phyloP scores from a whole-genome alignment of 257 asterid genomes.

The Capsicum chinense region DNA sequence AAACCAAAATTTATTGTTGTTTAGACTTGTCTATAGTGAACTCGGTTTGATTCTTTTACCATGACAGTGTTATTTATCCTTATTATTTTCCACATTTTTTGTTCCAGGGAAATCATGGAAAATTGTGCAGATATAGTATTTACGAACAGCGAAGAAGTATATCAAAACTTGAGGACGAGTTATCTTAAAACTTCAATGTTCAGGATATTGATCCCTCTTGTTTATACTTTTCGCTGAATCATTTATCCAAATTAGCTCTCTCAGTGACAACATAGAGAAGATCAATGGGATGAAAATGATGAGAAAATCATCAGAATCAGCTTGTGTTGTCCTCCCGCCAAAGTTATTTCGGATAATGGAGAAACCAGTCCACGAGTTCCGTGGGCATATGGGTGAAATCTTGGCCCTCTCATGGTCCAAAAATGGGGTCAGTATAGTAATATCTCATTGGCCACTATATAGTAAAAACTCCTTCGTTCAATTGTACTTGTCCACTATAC shows the following conservation, averaged over 20 bases:
- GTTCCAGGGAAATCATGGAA: slow-evolving; percentile 77
- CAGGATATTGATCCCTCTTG: slow-evolving; percentile 68
- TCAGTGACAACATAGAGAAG: slow-evolving; percentile 49
- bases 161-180: slow-evolving; percentile 49
- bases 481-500: background rate
- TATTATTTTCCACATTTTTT: background rate
- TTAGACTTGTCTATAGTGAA: too few relatives aligned
- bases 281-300: slow-evolving; percentile 41
- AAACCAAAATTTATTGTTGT: too few relatives aligned
- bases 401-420: slow-evolving; percentile 90
- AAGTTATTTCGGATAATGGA: slow-evolving; percentile 78
- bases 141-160: slow-evolving; percentile 91
- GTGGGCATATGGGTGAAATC: slow-evolving; percentile 75
- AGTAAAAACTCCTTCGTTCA: background rate
- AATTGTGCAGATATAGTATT: slow-evolving; percentile 88
- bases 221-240: slow-evolving; percentile 61
- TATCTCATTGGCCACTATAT: background rate
- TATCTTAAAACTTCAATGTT: slow-evolving; percentile 38
- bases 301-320: slow-evolving; percentile 66
- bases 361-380: slow-evolving; percentile 80
- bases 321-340: slow-evolving; percentile 84
- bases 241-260: slow-evolving; percentile 61
- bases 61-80: background rate
- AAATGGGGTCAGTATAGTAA: slow-evolving; percentile 70
- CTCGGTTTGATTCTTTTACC: background rate